Evolutionary conservation across 352 stramenopile genomes (phyloP), one percentile per base, ranked within the genome.

Genomic region (Sclerospora graminicola): DNA sequence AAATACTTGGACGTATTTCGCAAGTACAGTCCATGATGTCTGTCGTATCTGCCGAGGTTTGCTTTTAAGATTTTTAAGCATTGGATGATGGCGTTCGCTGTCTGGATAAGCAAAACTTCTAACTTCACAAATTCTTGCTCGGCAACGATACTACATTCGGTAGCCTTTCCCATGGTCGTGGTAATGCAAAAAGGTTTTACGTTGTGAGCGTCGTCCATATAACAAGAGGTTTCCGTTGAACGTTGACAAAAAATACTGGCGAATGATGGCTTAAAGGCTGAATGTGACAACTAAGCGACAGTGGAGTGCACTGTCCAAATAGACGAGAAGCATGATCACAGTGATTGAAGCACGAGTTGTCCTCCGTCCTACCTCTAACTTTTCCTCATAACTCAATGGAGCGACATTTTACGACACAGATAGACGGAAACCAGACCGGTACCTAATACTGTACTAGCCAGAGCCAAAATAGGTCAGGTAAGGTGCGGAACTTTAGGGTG

Each of bases 11-110:
- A 62, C 3, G 51, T 53, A 32, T 41, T 52, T n/a, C 37, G 32
- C 14, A 66, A 58, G 20, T 45, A 40, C 2, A 51, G n/a, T 31
- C 43, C 38, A 38, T 55, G 57, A 16, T 46, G 52, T 28, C 21
- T 34, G 24, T 66, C 57, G 20, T 66, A 62, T n/a, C 48, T 51
- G 42, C 20, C 15, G 20, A 66, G 57, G 26, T 52, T 58, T 3
- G 20, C 27, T 34, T 61, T 55, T 5, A 66, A 18, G 2, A 35
- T 24, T 26, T 59, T 58, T 14, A 66, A 46, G 32, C 51, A 62
- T 19, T 47, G 50, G 14, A 4, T 36, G 0, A 46, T 38, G 14
- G 51, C 47, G 13, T 48, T 47, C 5, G 57, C 46, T 1, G 47
- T 62, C 30, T 66, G 38, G 7, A 33, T 14, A 13, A 66, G 31